A percentile compares a stretch with the other conserved stretches of the same genome.
phyloP scores from a whole-genome alignment of 2,329 filamentous ascomycete species.

The Helotiales sp. region DNA sequence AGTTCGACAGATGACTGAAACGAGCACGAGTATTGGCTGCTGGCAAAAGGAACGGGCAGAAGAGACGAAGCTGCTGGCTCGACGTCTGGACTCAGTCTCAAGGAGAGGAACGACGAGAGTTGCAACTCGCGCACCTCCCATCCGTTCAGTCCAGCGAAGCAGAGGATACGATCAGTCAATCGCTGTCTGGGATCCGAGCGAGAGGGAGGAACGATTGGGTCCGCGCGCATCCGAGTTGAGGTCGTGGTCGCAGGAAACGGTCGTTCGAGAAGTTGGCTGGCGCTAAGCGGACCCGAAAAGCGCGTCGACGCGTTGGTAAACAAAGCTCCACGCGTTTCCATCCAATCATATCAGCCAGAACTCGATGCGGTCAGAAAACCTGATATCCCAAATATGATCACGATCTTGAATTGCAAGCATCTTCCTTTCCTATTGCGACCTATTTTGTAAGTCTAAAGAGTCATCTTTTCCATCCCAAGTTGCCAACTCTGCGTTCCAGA shows the following conservation, averaged over 20 bases:
- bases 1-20: slow-evolving; percentile 1
- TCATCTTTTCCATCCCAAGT: no score
- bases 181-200: not conserved
- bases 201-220: slow-evolving; percentile 5
- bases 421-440: not conserved
- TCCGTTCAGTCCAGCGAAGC: not conserved
- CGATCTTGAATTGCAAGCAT: not conserved
- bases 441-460: not conserved
- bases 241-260: slow-evolving; percentile 1
- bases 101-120: not conserved
- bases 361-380: not conserved
- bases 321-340: not conserved
- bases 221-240: not conserved
- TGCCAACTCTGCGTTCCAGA: not conserved
- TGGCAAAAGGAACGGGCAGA: slow-evolving; percentile 3
- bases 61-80: not conserved
- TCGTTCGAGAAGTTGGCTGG: slow-evolving; percentile 2
- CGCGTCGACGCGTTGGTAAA: not conserved
- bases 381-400: not conserved
- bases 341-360: not conserved
- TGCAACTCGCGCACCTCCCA: slow-evolving; percentile 1
- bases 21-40: not conserved
- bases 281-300: not conserved
- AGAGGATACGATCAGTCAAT: not conserved
- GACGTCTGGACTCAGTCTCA: not conserved